phyloP scores from a whole-genome alignment of 2,329 filamentous ascomycete species.

The Monilinia aucupariae region DNA sequence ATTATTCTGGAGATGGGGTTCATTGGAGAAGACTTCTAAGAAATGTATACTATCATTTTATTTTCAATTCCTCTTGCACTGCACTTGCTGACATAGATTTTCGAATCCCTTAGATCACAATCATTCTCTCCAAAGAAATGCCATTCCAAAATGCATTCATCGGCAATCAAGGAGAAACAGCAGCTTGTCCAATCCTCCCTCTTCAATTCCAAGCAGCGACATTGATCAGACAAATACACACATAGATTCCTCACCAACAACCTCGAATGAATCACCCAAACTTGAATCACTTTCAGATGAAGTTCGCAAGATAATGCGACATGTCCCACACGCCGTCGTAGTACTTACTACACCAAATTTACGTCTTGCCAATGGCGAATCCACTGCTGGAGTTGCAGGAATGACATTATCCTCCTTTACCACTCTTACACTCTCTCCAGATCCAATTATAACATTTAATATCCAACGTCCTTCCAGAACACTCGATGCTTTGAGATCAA shows the following conservation, averaged over 20 bases:
- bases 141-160: not conserved
- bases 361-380: not conserved
- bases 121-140: not conserved
- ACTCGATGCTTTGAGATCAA: constrained; percentile 24
- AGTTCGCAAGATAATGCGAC: constrained; percentile 32
- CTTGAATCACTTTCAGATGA: constrained; percentile 20
- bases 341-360: constrained; percentile 26
- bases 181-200: not conserved
- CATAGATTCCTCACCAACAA: not conserved
- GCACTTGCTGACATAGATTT: not conserved
- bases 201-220: not conserved
- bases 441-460: constrained; percentile 35
- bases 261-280: not conserved
- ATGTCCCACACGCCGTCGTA: constrained; percentile 31
- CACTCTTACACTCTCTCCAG: constrained; percentile 30
- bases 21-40: not conserved
- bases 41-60: constrained; percentile 3
- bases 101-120: not conserved
- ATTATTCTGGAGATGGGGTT: constrained; percentile 11
- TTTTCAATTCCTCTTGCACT: not conserved
- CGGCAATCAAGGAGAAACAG: not conserved
- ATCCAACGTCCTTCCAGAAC: constrained; percentile 32
- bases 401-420: constrained; percentile 36
- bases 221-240: not conserved
- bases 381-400: constrained; percentile 19